Evolutionary conservation across 352 stramenopile genomes (phyloP), one percentile per base, ranked within the genome.

Genomic region (Phytophthora idaei): DNA sequence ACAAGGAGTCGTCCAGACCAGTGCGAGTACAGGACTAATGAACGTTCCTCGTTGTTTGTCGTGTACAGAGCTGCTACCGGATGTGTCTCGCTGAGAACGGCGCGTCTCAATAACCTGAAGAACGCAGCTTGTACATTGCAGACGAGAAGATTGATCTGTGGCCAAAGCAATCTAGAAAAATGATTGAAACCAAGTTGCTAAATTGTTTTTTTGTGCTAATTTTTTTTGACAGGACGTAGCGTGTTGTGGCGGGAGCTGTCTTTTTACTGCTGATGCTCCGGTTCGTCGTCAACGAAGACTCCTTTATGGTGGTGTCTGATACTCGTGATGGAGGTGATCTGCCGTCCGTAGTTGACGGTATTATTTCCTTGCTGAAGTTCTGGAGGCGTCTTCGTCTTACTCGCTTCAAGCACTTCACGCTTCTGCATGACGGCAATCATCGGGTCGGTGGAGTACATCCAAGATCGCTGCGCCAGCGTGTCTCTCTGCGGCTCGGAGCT

Each of bases 401-500:
- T 36, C 29, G 15, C 31, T 31, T 58, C 64, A 31, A 60, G 61
- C 0, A 51, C 62, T 25, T 61, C 65, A 45, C 69, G 75, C 36
- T 75, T 71, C 11, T 83, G 72, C 67, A 86, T 83, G 7, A 66
- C 67, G 3, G 45, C 42, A 28, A 93, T 81, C 80, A 92, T 90
- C 1, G 85, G 83, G 37, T 93, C 82, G 14, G 69, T 81, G 4
- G 81, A 90, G 57, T 93, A 93, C 72, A 92, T 69, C 85, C 85
- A 95, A 36, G 87, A 84, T 31, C 87, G 74, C 50, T 95, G 87
- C 14, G 87, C 82, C 0, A 77, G 69, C 0, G 87, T 93, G 61
- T 94, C 87, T 54, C 72, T 63, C 52, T 94, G 81, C 5, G 87
- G 87, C 17, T 94, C 87, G 0, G 50, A 29, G 53, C 69, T 85